phyloP scores from a whole-genome alignment of 306 rosid genomes.

The Cucurbita moschata region DNA sequence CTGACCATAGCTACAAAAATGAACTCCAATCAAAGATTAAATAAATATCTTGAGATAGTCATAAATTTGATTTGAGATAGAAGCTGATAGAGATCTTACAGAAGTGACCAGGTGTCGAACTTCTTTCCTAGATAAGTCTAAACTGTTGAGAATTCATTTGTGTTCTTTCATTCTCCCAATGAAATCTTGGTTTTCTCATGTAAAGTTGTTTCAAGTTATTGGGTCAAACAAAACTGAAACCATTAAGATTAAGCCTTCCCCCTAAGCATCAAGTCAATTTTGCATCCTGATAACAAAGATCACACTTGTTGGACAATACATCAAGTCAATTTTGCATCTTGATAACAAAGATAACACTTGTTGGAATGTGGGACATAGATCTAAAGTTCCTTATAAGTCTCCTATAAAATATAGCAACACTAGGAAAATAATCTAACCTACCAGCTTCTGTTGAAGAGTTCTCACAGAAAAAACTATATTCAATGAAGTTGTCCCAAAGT shows the following conservation, averaged over 20 bases:
- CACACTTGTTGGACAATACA: background rate
- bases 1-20: too few relatives aligned
- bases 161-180: background rate
- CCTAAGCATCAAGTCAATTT: background rate
- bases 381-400: background rate
- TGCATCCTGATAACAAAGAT: background rate
- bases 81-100: background rate
- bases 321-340: background rate
- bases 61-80: background rate
- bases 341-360: background rate
- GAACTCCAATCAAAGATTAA: too few relatives aligned
- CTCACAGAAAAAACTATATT: background rate
- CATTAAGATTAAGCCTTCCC: background rate
- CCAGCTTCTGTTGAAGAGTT: background rate
- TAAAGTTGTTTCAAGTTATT: background rate
- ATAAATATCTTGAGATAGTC: background rate
- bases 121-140: background rate
- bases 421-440: background rate
- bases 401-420: background rate
- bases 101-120: background rate
- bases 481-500: background rate
- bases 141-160: background rate
- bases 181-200: too few relatives aligned
- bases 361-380: background rate
- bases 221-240: background rate